phyloP scores from a whole-genome alignment of 2,329 filamentous ascomycete species.

The Nothomitra cinnamomea region DNA sequence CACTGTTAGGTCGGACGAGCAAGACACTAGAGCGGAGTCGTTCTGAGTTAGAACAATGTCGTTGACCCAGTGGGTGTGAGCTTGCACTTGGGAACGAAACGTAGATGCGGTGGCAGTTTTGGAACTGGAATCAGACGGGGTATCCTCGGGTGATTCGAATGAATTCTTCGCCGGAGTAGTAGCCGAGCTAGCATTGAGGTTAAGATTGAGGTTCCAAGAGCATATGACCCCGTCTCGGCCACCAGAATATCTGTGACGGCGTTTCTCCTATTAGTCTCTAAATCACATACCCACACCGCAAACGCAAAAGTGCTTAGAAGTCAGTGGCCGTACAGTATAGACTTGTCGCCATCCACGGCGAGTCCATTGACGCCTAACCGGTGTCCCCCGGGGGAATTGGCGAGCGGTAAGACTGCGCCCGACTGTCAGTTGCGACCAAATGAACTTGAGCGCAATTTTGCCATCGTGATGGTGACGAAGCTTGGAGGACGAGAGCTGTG shows the following conservation, averaged over 20 bases:
- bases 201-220: conserved; percentile 77
- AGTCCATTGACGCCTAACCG: conserved; percentile 89
- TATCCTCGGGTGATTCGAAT: conserved; percentile 17
- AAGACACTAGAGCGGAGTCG: conserved; percentile 67
- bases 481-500: conserved; percentile 5
- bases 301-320: not conserved
- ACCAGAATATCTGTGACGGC: conserved; percentile 61
- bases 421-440: conserved; percentile 6
- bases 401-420: conserved; percentile 48
- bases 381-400: conserved; percentile 66
- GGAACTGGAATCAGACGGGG: conserved; percentile 11
- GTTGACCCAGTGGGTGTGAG: conserved; percentile 94
- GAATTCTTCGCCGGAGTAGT: conserved; percentile 22
- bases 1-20: conserved; percentile 85
- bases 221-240: conserved; percentile 91
- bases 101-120: conserved; percentile 25
- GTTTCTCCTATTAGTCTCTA: conserved; percentile 9
- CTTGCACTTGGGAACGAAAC: conserved; percentile 49
- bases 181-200: conserved; percentile 31
- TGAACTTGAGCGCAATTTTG: not conserved
- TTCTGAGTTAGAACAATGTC: conserved; percentile 69
- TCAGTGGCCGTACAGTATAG: conserved; percentile 54
- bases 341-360: conserved; percentile 65
- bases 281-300: conserved; percentile 6
- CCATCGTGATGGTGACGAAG: not conserved